Evolutionary conservation across 495 filamentous ascomycete species (phyloP).

Genomic region (Aspergillus cavernicola): DNA sequence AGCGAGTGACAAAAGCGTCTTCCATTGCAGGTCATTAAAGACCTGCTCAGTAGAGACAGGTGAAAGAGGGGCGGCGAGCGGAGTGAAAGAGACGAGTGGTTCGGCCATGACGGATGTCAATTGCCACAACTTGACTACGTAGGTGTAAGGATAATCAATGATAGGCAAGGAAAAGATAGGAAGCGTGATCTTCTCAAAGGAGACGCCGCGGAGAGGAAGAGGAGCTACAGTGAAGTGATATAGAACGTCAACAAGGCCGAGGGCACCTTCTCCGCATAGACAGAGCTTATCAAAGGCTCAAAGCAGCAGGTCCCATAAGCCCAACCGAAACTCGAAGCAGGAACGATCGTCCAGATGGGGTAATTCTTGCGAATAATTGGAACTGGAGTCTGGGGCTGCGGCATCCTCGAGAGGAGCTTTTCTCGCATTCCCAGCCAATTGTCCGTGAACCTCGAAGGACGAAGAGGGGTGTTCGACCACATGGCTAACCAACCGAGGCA

Average conservation of each 20-base stretch:
- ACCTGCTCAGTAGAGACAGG: constrained; percentile 33
- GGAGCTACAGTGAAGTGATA: neutral
- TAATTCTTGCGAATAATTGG: constrained; percentile 11
- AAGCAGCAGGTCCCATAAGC: neutral
- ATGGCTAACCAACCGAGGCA: constrained; percentile 3
- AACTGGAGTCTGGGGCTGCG: neutral
- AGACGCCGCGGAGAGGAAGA: neutral
- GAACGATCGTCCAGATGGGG: constrained; percentile 3
- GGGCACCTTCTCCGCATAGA: constrained; percentile 2
- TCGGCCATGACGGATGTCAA: constrained; percentile 23
- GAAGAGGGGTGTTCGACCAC: neutral
- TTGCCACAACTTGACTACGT: neutral
- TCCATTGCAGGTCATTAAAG: constrained; percentile 53
- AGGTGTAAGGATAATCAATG: constrained; percentile 7
- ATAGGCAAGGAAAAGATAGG: neutral
- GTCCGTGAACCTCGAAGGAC: neutral
- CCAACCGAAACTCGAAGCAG: neutral
- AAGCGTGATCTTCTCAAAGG: neutral
- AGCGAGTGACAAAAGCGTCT: constrained; percentile 49
- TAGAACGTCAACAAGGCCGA: neutral
- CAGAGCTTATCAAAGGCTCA: neutral
- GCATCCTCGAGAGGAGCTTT: neutral
- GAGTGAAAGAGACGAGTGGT: constrained; percentile 27
- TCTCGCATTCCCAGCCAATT: neutral
- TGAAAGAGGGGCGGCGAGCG: constrained; percentile 43